These are phyloP conservation scores for Aspergillaceae sp. DNA, from an alignment of 2,329 filamentous ascomycete genomes.

Conservation along the genomic window DNA sequence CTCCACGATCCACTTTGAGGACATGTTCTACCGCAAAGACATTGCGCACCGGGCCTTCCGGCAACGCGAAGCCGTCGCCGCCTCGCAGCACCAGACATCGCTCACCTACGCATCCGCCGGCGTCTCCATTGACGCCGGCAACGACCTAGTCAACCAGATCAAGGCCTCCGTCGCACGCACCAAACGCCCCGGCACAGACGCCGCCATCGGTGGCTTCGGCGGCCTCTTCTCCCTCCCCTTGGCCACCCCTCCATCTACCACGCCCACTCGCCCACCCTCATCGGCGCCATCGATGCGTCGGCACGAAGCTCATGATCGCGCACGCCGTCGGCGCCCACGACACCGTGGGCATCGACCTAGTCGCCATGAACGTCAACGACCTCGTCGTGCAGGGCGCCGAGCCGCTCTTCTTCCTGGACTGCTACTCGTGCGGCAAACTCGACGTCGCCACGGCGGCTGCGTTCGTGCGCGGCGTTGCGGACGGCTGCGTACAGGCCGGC, in stretches of 20 bases:
- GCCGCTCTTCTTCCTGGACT: constrained; percentile 94
- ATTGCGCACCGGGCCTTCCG: constrained; percentile 65
- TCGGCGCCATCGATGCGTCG: constrained; percentile 93
- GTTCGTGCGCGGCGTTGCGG: constrained; percentile 87
- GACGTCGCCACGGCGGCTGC: constrained; percentile 66
- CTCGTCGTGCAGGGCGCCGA: constrained; percentile 92
- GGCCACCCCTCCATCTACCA: constrained; percentile 60
- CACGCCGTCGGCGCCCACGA: constrained; percentile 83
- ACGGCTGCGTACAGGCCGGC: constrained; percentile 73
- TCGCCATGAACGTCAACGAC: constrained; percentile 99
- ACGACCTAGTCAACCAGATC: constrained; percentile 85
- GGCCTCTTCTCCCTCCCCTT: constrained; percentile 71
- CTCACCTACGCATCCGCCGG: constrained; percentile 91
- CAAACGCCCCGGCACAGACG: constrained; percentile 75
- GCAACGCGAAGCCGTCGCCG: constrained; percentile 18
- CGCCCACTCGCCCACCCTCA: constrained; percentile 64
- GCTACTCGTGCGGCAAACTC: constrained; percentile 88
- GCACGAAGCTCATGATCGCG: constrained; percentile 93
- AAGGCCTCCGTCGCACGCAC: constrained; percentile 84
- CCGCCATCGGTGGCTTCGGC: constrained; percentile 90
- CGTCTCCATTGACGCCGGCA: constrained; percentile 89
- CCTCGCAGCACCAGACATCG: constrained; percentile 13
- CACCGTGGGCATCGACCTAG: constrained; percentile 91
- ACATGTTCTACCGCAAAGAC: constrained; percentile 87
- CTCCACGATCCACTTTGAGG: constrained; percentile 68